These are phyloP conservation scores for Euphorbia lathyris DNA, from an alignment of 345 rosid species.

Conservation along the genomic window DNA sequence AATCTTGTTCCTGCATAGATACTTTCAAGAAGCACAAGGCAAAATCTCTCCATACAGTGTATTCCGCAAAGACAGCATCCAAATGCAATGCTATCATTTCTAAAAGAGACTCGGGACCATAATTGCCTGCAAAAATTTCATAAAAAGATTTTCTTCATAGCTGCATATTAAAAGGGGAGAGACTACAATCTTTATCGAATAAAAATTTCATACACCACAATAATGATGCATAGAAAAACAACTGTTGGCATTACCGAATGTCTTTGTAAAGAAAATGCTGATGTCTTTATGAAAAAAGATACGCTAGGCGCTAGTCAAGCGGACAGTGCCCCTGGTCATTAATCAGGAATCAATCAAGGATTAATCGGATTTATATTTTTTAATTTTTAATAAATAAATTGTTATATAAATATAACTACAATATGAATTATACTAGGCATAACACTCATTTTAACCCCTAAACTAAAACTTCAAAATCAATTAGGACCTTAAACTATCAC, in stretches of 20 bases:
- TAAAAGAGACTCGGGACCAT: constrained; percentile 43
- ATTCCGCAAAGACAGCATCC: constrained; percentile 52
- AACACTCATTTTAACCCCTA: no score
- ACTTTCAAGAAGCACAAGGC: constrained; percentile 60
- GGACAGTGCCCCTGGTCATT: no score
- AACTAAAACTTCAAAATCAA: no score
- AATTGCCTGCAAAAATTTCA: constrained; percentile 42
- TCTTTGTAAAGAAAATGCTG: background rate
- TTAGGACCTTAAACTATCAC: no score
- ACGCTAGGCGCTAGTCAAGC: no score
- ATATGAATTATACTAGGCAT: no score
- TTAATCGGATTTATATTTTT: no score
- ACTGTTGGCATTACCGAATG: background rate
- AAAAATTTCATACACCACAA: background rate
- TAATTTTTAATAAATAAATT: no score
- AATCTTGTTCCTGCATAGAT: constrained; percentile 50
- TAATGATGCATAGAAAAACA: background rate
- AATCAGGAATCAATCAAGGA: no score
- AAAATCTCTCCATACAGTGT: constrained; percentile 62
- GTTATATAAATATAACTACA: no score
- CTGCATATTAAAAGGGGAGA: background rate
- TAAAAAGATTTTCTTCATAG: background rate
- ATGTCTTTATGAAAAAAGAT: no score
- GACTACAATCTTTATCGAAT: background rate
- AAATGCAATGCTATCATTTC: constrained; percentile 86